Conservation (phyloP, 2,329 filamentous ascomycete species). For the Corinectria fuckeliana region DNA sequence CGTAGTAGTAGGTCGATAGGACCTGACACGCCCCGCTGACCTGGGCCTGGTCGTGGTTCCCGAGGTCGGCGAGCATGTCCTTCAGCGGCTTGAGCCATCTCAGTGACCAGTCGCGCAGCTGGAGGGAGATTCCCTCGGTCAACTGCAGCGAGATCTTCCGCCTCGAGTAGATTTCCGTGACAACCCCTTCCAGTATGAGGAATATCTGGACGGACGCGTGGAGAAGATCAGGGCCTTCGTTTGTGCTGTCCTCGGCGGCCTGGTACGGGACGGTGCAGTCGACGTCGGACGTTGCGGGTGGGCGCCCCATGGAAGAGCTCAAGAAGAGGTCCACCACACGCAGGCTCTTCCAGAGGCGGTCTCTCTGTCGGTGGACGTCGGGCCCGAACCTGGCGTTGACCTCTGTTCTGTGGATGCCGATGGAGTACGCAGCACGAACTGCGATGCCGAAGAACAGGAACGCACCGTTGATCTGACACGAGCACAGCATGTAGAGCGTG, state of each 20-base stretch:
- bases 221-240: conserved; percentile 53
- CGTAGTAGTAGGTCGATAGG: conserved; percentile 61
- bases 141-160: conserved; percentile 59
- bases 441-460: conserved; percentile 62
- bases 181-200: conserved; percentile 57
- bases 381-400: conserved; percentile 59
- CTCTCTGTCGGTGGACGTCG: conserved; percentile 51
- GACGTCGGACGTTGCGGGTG: conserved; percentile 59
- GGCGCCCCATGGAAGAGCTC: conserved; percentile 61
- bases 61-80: conserved; percentile 39
- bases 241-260: conserved; percentile 42
- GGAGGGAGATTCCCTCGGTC: conserved; percentile 60
- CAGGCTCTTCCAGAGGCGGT: conserved; percentile 61
- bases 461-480: conserved; percentile 61
- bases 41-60: conserved; percentile 36
- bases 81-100: conserved; percentile 56
- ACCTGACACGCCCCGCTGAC: conserved; percentile 58
- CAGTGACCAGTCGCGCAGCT: conserved; percentile 58
- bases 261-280: conserved; percentile 61
- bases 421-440: conserved; percentile 58
- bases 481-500: conserved; percentile 60
- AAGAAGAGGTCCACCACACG: conserved; percentile 59
- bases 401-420: conserved; percentile 60
- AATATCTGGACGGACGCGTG: conserved; percentile 61
- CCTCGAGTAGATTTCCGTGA: conserved; percentile 59